phyloP scores from a whole-genome alignment of 2,329 filamentous ascomycete genomes.

The Chrysosporium queenslandicum region DNA sequence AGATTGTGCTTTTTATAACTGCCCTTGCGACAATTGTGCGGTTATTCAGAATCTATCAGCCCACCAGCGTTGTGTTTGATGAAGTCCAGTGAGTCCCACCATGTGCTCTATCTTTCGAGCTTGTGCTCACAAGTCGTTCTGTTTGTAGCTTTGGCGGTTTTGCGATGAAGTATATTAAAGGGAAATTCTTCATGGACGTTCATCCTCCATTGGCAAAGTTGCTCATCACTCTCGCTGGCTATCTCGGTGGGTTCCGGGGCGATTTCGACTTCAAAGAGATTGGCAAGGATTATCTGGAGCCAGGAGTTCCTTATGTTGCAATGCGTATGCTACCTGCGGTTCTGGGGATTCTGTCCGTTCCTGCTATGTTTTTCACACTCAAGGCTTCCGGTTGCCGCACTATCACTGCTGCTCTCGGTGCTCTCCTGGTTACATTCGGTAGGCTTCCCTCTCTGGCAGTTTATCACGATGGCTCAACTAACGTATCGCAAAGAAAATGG shows the following conservation, averaged over 20 bases:
- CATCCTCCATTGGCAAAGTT: constrained; percentile 95
- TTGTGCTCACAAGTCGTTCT: constrained; percentile 5
- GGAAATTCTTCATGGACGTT: constrained; percentile 99
- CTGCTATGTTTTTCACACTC: constrained; percentile 86
- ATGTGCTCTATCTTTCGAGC: constrained; percentile 4
- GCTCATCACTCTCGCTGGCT: constrained; percentile 88
- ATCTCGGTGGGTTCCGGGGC: constrained; percentile 88
- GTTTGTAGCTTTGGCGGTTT: constrained; percentile 80
- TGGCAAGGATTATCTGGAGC: constrained; percentile 95
- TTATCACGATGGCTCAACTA: constrained; percentile 5
- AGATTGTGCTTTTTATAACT: constrained; percentile 62
- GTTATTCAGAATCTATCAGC: constrained; percentile 91
- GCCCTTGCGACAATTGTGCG: constrained; percentile 68
- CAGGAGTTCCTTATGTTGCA: constrained; percentile 88
- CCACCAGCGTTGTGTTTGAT: constrained; percentile 93
- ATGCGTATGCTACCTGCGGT: constrained; percentile 92
- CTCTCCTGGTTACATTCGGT: constrained; percentile 86
- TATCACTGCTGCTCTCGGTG: constrained; percentile 70
- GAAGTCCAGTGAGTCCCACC: constrained; percentile 88
- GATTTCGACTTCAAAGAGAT: constrained; percentile 99
- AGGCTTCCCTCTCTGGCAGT: constrained; percentile 21
- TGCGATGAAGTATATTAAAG: constrained; percentile 98
- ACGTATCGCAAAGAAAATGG: constrained; percentile 62
- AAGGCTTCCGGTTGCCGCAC: constrained; percentile 86
- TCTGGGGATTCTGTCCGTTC: constrained; percentile 77